These are phyloP conservation scores for Blastobotrys indianensis DNA, from an alignment of 1,139 yeast genomes.

Conservation along the genomic window DNA sequence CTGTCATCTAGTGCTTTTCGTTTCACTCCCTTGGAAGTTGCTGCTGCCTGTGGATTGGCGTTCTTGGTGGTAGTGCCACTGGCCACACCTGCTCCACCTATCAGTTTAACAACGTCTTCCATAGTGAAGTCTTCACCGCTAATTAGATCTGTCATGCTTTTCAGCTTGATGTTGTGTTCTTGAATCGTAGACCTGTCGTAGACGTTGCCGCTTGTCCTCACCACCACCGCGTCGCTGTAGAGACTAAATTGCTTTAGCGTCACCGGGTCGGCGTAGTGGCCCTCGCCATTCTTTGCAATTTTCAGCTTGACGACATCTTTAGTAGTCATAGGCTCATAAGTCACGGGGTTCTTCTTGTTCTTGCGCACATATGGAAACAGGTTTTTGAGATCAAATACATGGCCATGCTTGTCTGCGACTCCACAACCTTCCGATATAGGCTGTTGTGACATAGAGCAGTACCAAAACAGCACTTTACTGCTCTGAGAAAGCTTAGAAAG, in stretches of 20 bases:
- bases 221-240: conserved; percentile 29
- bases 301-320: conserved; percentile 28
- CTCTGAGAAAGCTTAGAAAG: conserved; percentile 15
- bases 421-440: conserved; percentile 30
- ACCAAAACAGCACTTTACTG: conserved; percentile 30
- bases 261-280: conserved; percentile 32
- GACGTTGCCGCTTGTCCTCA: conserved; percentile 33
- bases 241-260: conserved; percentile 32
- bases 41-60: conserved; percentile 7
- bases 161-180: conserved; percentile 30
- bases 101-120: conserved; percentile 28
- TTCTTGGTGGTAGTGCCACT: background rate
- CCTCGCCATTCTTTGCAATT: conserved; percentile 28
- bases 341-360: conserved; percentile 32
- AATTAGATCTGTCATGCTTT: conserved; percentile 31
- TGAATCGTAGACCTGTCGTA: conserved; percentile 31
- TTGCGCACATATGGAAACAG: conserved; percentile 32
- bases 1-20: background rate
- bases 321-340: conserved; percentile 22
- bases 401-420: conserved; percentile 30
- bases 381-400: conserved; percentile 33
- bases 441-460: conserved; percentile 34
- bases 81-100: conserved; percentile 27
- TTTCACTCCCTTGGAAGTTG: conserved; percentile 2
- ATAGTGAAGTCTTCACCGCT: conserved; percentile 30